Evolutionary conservation across 371 early-diverging fungal species (phyloP), one percentile per base, ranked within the genome.

Genomic region (Zopfochytrium polystomum): DNA sequence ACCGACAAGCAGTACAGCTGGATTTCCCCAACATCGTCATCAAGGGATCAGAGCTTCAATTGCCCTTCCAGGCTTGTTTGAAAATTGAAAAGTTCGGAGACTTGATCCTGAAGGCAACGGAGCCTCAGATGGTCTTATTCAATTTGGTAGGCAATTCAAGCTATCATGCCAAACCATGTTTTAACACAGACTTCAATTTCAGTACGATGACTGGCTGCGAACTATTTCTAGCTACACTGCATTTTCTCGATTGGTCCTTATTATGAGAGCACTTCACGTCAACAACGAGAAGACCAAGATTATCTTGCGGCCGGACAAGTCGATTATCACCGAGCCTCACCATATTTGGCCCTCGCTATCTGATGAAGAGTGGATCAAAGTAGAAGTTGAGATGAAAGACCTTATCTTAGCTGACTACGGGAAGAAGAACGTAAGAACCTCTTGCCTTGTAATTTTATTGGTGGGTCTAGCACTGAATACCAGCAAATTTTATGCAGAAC

Each of bases 21-120:
- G 94, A 97, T 80, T 97, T 98, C 88, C 95, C 96, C 63, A 95
- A 97, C 74, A 95, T 95, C 79, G 92, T 95, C 25, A 96, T 99
- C 80, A 95, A 95, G 78, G 96, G 96, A 9, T 88, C 90, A 34
- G 95, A 94, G 72, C 82, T 97, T 67, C 96, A 95, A 78, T 76
- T 98, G 33, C 96, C 98, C 9, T 94, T 98, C 90, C 94, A 95
- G 74, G 95, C 97, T 2, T 90, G 92, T 74, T 80, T 97, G 56
- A 96, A 96, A 87, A 83, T 97, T 38, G 98, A 97, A 65, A 97
- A 97, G 87, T 94, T 98, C 72, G 95, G 97, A 60, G 95, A 96
- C 75, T 77, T 93, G 82, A 94, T 99, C 68, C 79, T 95, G 49
- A 93, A 93, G 83, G 96, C 97, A 3, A 95, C 90, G 15, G 96